Percentiles rank a stretch among this genome's conserved stretches.
Evolutionary conservation across 2,329 filamentous ascomycete genomes (phyloP).

Genomic region (Nannizziopsis barbatae): DNA sequence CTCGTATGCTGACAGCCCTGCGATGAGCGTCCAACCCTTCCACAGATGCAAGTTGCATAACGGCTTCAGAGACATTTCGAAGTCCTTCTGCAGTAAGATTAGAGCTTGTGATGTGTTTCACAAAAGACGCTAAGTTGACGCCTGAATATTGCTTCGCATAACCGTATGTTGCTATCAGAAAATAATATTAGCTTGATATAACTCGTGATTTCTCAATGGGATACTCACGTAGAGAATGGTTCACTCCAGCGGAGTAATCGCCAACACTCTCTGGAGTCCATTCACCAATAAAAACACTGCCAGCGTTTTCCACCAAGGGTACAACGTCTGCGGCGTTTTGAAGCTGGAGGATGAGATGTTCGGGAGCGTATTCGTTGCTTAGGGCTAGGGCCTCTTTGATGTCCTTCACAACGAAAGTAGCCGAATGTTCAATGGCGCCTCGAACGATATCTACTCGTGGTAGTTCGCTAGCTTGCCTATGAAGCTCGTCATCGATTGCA

Average conservation of each 20-base stretch:
- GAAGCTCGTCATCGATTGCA: conserved; percentile 84
- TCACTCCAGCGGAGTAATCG: conserved; percentile 95
- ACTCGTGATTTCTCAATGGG: not conserved
- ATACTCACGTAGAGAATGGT: conserved; percentile 86
- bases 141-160: conserved; percentile 98
- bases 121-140: conserved; percentile 88
- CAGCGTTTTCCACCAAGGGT: conserved; percentile 77
- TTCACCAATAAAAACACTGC: conserved; percentile 86
- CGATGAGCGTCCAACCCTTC: conserved; percentile 92
- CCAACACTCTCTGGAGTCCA: conserved; percentile 98
- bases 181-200: conserved; percentile 18
- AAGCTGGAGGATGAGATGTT: conserved; percentile 89
- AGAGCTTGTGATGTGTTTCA: conserved; percentile 95
- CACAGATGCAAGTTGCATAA: conserved; percentile 90
- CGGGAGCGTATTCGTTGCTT: conserved; percentile 90
- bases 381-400: conserved; percentile 64
- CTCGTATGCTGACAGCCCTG: conserved; percentile 55
- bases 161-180: conserved; percentile 69
- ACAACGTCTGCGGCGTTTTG: conserved; percentile 63
- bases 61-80: conserved; percentile 70
- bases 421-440: conserved; percentile 79
- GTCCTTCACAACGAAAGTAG: conserved; percentile 66
- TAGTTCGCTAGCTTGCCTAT: conserved; percentile 73
- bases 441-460: conserved; percentile 88
- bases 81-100: conserved; percentile 79